phyloP scores from a whole-genome alignment of 192 early-diverging fungal species.

The Entomortierella chlamydospora region DNA sequence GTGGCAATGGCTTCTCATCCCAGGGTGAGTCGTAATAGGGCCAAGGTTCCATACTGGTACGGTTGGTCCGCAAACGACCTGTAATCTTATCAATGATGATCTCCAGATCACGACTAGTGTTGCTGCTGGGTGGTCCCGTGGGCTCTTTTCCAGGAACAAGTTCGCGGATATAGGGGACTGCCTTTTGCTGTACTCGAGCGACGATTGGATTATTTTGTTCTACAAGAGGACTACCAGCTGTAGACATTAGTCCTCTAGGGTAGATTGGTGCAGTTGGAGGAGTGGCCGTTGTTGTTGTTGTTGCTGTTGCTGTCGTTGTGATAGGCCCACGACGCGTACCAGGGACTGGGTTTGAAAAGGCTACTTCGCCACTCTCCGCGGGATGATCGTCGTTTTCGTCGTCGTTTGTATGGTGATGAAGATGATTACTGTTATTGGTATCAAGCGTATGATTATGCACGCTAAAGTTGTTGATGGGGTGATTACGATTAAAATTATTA shows the following conservation, averaged over 20 bases:
- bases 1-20: constrained; percentile 25
- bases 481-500: constrained; percentile 1
- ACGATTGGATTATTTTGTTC: not conserved
- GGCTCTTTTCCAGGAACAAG: constrained; percentile 24
- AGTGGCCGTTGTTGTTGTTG: too few species aligned
- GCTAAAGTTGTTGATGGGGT: constrained; percentile 11
- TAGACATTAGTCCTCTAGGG: constrained; percentile 20
- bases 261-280: constrained; percentile 15
- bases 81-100: constrained; percentile 30
- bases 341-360: too few species aligned
- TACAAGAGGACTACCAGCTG: not conserved
- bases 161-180: constrained; percentile 39
- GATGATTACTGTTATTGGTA: not conserved
- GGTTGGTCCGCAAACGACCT: constrained; percentile 32
- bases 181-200: constrained; percentile 15
- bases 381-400: too few species aligned
- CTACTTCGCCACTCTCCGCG: too few species aligned
- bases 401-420: not conserved
- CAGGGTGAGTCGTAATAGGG: not conserved
- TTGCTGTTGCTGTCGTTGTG: too few species aligned
- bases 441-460: not conserved
- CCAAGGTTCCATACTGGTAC: constrained; percentile 44
- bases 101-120: constrained; percentile 44
- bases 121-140: not conserved
- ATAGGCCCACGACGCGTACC: not conserved